Evolutionary conservation across 306 rosid genomes (phyloP).

Genomic region (Pueraria montana): DNA sequence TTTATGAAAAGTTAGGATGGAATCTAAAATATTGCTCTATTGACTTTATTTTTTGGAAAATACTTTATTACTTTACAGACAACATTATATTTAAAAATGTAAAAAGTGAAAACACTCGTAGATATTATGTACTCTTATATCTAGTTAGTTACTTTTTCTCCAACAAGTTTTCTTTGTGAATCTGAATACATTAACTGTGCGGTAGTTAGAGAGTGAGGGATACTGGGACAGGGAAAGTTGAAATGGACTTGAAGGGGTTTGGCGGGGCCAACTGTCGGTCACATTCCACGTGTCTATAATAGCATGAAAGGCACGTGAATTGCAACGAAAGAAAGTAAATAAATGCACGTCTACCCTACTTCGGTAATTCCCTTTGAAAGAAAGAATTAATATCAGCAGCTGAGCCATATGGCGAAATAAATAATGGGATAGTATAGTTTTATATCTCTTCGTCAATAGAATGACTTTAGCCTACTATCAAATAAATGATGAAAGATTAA

Average conservation of each 20-base stretch:
- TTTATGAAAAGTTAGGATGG: conserved; percentile 5
- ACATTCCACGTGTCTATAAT: conserved; percentile 37
- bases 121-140: not conserved
- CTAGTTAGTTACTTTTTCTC: not conserved
- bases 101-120: not conserved
- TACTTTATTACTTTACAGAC: conserved; percentile 4
- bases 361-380: not conserved
- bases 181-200: not conserved
- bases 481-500: too few species aligned
- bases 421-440: not conserved
- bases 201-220: not conserved
- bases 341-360: conserved; percentile 16
- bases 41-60: not conserved
- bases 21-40: not conserved
- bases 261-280: conserved; percentile 36
- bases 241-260: conserved; percentile 28
- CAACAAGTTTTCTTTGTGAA: not conserved
- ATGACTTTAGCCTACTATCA: too few species aligned
- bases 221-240: not conserved
- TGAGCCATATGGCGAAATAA: not conserved
- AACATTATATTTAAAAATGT: not conserved
- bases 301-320: not conserved
- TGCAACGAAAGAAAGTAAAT: not conserved
- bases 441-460: not conserved
- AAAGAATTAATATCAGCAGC: not conserved